Percentiles rank a stretch among this genome's conserved stretches.
These are phyloP conservation scores for Venturia oleaginea DNA, from an alignment of 2,329 filamentous ascomycete species.

Conservation along the genomic window DNA sequence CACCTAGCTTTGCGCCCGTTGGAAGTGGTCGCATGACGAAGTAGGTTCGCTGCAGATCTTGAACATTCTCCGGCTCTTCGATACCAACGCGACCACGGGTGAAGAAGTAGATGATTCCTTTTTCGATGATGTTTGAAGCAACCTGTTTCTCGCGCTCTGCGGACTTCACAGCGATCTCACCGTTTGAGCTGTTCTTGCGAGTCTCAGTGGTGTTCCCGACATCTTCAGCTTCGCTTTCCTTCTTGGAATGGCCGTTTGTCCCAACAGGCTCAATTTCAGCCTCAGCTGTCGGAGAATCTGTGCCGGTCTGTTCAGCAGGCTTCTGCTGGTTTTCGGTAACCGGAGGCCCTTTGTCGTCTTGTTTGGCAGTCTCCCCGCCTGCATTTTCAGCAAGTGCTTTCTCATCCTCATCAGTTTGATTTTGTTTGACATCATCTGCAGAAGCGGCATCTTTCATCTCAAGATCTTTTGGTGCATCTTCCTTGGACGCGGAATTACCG, in stretches of 20 bases:
- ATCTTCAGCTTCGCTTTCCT: neutral
- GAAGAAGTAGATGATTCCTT: conserved; percentile 88
- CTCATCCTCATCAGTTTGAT: conserved; percentile 18
- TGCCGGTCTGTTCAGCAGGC: conserved; percentile 14
- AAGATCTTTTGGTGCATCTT: conserved; percentile 16
- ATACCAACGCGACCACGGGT: conserved; percentile 67
- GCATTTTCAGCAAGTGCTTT: conserved; percentile 16
- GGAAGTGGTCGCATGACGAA: conserved; percentile 69
- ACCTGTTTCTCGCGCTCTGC: conserved; percentile 42
- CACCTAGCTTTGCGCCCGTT: conserved; percentile 56
- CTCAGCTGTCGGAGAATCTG: conserved; percentile 19
- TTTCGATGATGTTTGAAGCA: conserved; percentile 64
- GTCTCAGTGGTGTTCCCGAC: neutral
- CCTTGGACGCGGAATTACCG: neutral
- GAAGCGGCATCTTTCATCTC: conserved; percentile 20
- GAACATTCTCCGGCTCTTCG: conserved; percentile 57
- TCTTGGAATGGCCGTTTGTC: neutral
- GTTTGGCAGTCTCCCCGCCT: conserved; percentile 20
- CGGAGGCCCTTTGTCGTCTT: conserved; percentile 17
- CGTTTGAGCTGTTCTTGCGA: neutral
- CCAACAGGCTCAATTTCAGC: neutral
- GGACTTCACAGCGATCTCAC: conserved; percentile 36
- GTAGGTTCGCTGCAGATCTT: conserved; percentile 69
- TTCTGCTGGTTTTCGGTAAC: conserved; percentile 15
- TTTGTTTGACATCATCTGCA: conserved; percentile 16